phyloP scores from a whole-genome alignment of 2,329 filamentous ascomycete genomes.

The Penicillium sumatraense region DNA sequence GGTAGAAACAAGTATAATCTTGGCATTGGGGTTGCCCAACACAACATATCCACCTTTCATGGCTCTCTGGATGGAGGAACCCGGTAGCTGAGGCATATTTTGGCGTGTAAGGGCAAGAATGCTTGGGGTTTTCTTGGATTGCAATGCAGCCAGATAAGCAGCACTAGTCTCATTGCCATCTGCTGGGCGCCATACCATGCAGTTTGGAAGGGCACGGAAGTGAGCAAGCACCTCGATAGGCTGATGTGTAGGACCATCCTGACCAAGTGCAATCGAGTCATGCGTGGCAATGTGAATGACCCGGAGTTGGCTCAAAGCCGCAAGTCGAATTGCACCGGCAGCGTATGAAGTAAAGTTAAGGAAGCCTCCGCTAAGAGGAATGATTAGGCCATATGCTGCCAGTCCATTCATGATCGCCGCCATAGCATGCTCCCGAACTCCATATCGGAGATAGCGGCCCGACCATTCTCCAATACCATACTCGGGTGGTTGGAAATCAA shows the following conservation, averaged over 20 bases:
- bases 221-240: constrained; percentile 62
- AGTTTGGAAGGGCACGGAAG: constrained; percentile 66
- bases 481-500: constrained; percentile 50
- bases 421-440: constrained; percentile 68
- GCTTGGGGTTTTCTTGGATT: constrained; percentile 41
- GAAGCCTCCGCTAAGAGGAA: constrained; percentile 63
- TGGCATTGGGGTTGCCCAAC: constrained; percentile 42
- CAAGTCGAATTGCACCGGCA: constrained; percentile 64
- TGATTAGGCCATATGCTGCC: constrained; percentile 62
- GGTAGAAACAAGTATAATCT: not conserved
- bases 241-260: constrained; percentile 67
- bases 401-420: constrained; percentile 79
- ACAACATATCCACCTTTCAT: constrained; percentile 48
- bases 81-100: constrained; percentile 42
- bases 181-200: constrained; percentile 63
- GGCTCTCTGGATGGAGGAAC: constrained; percentile 39
- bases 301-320: constrained; percentile 59
- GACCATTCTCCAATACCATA: constrained; percentile 50
- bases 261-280: constrained; percentile 63
- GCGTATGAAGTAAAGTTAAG: constrained; percentile 67
- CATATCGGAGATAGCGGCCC: constrained; percentile 59
- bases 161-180: constrained; percentile 61
- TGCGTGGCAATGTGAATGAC: constrained; percentile 66
- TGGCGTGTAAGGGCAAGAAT: constrained; percentile 53
- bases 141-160: constrained; percentile 47